A percentile compares a stretch with the other conserved stretches of the same genome.
These are phyloP conservation scores for Corrigiola litoralis DNA, from an alignment of 179 eudicot species.

Conservation along the genomic window DNA sequence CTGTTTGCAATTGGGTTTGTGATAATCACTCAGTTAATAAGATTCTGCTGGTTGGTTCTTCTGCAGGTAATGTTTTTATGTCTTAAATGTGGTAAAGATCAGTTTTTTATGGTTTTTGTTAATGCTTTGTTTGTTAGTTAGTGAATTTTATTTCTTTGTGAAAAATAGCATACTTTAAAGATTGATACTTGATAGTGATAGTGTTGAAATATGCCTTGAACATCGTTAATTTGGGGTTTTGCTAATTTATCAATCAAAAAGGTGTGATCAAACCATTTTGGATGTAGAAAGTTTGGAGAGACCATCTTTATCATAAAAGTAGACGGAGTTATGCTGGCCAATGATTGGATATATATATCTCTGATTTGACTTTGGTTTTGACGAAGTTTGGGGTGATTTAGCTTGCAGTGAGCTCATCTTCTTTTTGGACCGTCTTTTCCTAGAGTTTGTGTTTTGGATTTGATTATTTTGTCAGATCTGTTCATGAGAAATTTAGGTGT, in stretches of 20 bases:
- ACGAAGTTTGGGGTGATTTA: no score
- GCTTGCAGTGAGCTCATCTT: no score
- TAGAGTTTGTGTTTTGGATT: not conserved
- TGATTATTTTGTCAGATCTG: constrained; percentile 7
- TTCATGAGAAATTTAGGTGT: not conserved
- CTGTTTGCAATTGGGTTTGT: constrained; percentile 61
- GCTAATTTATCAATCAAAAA: no score
- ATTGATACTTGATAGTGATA: no score
- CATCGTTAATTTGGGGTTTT: no score
- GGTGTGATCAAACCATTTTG: no score
- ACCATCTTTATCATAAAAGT: no score
- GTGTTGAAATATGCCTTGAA: no score
- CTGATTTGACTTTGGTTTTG: no score
- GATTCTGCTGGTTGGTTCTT: constrained; percentile 71
- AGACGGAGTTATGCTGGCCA: no score
- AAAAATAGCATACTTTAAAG: not conserved
- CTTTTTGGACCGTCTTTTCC: not conserved
- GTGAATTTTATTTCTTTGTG: not conserved
- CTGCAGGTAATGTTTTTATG: constrained; percentile 64
- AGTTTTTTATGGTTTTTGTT: not conserved
- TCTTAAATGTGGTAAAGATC: not conserved
- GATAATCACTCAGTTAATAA: constrained; percentile 25
- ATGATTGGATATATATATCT: no score
- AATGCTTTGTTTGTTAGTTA: not conserved
- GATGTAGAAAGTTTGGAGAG: no score